A percentile compares a stretch with the other conserved stretches of the same genome.
Conservation (phyloP, 345 rosid species). For the Firmiana major region DNA sequence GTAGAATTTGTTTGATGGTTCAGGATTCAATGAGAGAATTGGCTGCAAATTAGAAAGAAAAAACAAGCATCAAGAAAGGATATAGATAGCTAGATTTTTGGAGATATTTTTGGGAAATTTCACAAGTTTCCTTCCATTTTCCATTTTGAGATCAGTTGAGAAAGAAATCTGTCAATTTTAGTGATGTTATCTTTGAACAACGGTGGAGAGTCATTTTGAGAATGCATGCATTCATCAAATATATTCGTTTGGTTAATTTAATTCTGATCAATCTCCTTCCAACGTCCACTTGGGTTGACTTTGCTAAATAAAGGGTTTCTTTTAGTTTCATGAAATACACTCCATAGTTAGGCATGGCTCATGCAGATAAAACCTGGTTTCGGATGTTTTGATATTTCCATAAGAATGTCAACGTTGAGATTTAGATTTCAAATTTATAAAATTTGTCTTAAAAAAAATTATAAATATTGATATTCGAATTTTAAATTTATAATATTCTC, state of each 20-base stretch:
- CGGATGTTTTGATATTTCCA: too few species aligned
- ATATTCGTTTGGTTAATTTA: not conserved
- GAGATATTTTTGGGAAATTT: not conserved
- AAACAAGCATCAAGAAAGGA: not conserved
- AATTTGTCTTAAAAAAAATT: too few species aligned
- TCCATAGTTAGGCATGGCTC: not conserved
- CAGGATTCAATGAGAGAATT: not conserved
- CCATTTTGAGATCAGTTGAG: not conserved
- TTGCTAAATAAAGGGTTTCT: not conserved
- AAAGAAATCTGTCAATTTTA: not conserved
- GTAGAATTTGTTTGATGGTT: not conserved
- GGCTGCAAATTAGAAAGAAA: conserved; percentile 15
- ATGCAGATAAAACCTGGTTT: not conserved
- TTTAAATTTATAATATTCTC: too few species aligned
- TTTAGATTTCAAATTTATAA: too few species aligned
- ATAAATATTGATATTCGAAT: too few species aligned
- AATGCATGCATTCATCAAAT: not conserved
- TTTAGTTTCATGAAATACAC: not conserved
- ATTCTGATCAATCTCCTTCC: not conserved
- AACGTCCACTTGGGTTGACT: not conserved
- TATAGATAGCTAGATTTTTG: not conserved
- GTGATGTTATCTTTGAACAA: not conserved
- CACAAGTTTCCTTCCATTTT: not conserved
- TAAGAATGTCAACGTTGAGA: too few species aligned
- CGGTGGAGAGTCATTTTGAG: not conserved